These are phyloP conservation scores for Alternaria triticimaculans DNA, from an alignment of 2,329 filamentous ascomycete species.

Conservation along the genomic window DNA sequence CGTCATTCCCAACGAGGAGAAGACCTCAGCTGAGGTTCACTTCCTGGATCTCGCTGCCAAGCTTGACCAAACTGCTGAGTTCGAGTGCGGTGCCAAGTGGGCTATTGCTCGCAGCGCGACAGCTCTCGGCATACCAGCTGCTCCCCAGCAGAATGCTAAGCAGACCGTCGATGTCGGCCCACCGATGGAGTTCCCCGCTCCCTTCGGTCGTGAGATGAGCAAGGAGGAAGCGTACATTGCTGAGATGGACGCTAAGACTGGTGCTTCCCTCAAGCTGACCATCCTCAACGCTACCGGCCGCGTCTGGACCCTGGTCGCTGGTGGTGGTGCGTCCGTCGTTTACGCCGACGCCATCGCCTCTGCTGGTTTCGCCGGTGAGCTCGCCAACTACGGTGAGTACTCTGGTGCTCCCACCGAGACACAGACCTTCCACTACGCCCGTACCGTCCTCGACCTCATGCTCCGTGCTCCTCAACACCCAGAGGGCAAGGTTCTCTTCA, in stretches of 20 bases:
- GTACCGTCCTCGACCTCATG: conserved; percentile 96
- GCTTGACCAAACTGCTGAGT: conserved; percentile 98
- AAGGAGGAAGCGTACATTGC: conserved; percentile 99
- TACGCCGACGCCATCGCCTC: conserved; percentile 99
- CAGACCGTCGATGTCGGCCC: conserved; percentile 95
- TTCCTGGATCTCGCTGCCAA: conserved; percentile 99
- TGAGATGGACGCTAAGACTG: conserved; percentile 98
- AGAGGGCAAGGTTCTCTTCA: conserved; percentile 98
- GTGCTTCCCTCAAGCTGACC: conserved; percentile 97
- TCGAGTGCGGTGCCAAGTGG: conserved; percentile 99
- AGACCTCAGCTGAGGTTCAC: conserved; percentile 91
- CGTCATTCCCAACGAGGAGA: conserved; percentile 91
- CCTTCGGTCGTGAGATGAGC: conserved; percentile 96
- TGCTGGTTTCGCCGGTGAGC: conserved; percentile 90
- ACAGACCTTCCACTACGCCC: conserved; percentile 98
- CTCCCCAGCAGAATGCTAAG: conserved; percentile 69
- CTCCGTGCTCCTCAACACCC: conserved; percentile 83
- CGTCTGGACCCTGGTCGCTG: conserved; percentile 97
- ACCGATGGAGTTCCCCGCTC: conserved; percentile 98
- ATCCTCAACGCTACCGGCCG: conserved; percentile 90
- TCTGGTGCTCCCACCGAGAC: conserved; percentile 98
- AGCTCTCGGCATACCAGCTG: conserved; percentile 80
- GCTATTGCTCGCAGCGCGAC: conserved; percentile 90
- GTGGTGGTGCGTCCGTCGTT: conserved; percentile 98
- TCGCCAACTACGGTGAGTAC: conserved; percentile 99